These are phyloP conservation scores for Magnusiomyces ingens DNA, from an alignment of 1,139 yeast genomes.

Conservation along the genomic window DNA sequence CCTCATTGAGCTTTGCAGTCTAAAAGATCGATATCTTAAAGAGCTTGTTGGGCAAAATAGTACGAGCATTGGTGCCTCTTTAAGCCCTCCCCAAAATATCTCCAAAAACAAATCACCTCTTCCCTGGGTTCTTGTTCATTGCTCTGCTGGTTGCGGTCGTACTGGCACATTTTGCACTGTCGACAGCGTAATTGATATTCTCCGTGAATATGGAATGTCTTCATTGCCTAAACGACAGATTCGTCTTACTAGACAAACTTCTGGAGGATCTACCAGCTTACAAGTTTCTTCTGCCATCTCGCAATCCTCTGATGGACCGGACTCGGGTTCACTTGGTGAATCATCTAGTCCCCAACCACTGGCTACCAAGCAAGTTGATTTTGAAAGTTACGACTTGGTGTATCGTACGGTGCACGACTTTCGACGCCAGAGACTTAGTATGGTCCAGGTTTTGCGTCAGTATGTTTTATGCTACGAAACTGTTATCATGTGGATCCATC, in stretches of 20 bases:
- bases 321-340: constrained; percentile 19
- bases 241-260: neutral
- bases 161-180: constrained; percentile 80
- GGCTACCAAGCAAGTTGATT: neutral
- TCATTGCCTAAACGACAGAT: neutral
- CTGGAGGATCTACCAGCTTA: neutral
- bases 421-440: constrained; percentile 66
- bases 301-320: constrained; percentile 7
- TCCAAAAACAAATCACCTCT: constrained; percentile 30
- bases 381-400: constrained; percentile 43
- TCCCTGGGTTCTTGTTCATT: constrained; percentile 53
- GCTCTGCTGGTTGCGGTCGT: constrained; percentile 91
- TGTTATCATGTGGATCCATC: constrained; percentile 28
- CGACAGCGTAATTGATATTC: constrained; percentile 53
- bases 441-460: constrained; percentile 79
- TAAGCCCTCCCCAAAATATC: constrained; percentile 18
- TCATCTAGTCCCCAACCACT: constrained; percentile 8
- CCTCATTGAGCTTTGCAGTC: constrained; percentile 45
- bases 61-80: neutral
- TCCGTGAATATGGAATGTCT: constrained; percentile 23
- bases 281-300: neutral
- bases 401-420: constrained; percentile 51
- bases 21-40: constrained; percentile 35
- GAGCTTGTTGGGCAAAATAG: constrained; percentile 5
- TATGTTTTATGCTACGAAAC: constrained; percentile 66